Conservation (phyloP, 2,329 filamentous ascomycete species). For the Penicillium sp. region DNA sequence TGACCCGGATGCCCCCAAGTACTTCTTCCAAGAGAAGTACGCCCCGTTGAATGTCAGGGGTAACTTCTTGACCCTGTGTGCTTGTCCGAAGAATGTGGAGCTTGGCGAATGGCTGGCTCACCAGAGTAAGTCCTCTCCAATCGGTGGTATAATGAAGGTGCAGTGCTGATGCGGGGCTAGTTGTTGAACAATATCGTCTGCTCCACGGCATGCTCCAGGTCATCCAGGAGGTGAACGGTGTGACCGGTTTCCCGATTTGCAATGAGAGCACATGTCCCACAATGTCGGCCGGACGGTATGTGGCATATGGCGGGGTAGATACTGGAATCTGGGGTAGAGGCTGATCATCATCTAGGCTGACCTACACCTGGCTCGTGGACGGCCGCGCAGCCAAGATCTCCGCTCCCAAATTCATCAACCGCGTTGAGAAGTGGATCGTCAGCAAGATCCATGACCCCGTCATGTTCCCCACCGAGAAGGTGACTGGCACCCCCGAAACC, state of each 20-base stretch:
- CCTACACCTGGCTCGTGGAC: slow-evolving; percentile 93
- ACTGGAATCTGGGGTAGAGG: slow-evolving; percentile 2
- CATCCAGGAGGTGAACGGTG: slow-evolving; percentile 78
- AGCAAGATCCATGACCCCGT: slow-evolving; percentile 87
- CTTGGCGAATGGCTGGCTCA: slow-evolving; percentile 94
- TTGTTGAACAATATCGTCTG: slow-evolving; percentile 87
- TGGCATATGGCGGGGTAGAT: slow-evolving; percentile 28
- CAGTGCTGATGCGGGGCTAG: slow-evolving; percentile 45
- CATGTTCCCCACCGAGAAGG: slow-evolving; percentile 84
- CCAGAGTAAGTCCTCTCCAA: slow-evolving; percentile 61
- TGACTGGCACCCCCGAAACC: slow-evolving; percentile 55
- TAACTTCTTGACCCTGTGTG: slow-evolving; percentile 94
- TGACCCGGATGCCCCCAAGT: slow-evolving; percentile 45
- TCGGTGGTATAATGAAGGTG: not conserved
- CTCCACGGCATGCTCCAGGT: slow-evolving; percentile 85
- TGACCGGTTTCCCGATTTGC: slow-evolving; percentile 70
- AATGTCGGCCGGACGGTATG: slow-evolving; percentile 91
- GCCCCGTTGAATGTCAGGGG: slow-evolving; percentile 89
- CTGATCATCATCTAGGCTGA: slow-evolving; percentile 59
- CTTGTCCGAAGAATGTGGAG: slow-evolving; percentile 87
- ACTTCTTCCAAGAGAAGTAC: slow-evolving; percentile 51
- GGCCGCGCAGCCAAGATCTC: slow-evolving; percentile 86
- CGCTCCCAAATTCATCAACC: slow-evolving; percentile 86
- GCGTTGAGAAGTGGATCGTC: slow-evolving; percentile 95
- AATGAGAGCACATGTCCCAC: slow-evolving; percentile 78